These are phyloP conservation scores for Pseudogymnoascus sp. DNA, from an alignment of 2,329 filamentous ascomycete species.

Conservation along the genomic window DNA sequence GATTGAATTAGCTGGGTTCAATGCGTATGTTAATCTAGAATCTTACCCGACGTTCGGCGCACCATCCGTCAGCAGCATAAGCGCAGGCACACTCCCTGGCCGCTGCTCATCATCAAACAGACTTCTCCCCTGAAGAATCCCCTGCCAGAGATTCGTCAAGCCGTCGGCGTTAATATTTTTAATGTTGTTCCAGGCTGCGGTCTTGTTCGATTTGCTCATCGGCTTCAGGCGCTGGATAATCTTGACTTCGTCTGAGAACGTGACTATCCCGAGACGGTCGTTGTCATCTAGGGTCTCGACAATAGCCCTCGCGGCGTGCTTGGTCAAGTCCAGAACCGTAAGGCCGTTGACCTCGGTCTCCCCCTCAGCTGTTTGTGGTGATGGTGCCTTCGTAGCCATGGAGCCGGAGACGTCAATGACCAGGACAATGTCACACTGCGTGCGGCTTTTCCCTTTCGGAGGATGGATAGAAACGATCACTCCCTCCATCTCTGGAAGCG, in stretches of 20 bases:
- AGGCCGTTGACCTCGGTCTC: constrained; percentile 42
- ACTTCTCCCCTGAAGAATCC: constrained; percentile 43
- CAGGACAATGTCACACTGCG: constrained; percentile 53
- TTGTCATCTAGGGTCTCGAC: constrained; percentile 46
- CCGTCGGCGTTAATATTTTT: constrained; percentile 32
- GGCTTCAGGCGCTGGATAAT: constrained; percentile 39
- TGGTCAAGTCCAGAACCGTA: constrained; percentile 51
- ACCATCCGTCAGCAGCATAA: constrained; percentile 50
- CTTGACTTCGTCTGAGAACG: constrained; percentile 39
- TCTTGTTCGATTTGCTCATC: constrained; percentile 44
- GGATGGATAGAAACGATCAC: constrained; percentile 42
- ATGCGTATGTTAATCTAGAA: background rate
- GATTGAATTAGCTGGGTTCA: background rate
- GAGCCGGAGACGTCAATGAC: constrained; percentile 55
- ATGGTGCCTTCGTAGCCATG: constrained; percentile 43
- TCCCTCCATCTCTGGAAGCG: constrained; percentile 32
- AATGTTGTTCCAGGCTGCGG: constrained; percentile 35
- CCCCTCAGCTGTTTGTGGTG: constrained; percentile 28
- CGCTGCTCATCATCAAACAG: constrained; percentile 34
- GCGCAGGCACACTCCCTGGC: constrained; percentile 38
- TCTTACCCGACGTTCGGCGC: constrained; percentile 46
- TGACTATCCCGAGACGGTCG: constrained; percentile 52
- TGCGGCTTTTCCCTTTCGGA: constrained; percentile 29
- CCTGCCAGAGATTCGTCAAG: constrained; percentile 52
- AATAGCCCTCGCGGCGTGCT: constrained; percentile 53